phyloP scores from a whole-genome alignment of 2,329 filamentous ascomycete genomes.

The Emmonsia crescens region DNA sequence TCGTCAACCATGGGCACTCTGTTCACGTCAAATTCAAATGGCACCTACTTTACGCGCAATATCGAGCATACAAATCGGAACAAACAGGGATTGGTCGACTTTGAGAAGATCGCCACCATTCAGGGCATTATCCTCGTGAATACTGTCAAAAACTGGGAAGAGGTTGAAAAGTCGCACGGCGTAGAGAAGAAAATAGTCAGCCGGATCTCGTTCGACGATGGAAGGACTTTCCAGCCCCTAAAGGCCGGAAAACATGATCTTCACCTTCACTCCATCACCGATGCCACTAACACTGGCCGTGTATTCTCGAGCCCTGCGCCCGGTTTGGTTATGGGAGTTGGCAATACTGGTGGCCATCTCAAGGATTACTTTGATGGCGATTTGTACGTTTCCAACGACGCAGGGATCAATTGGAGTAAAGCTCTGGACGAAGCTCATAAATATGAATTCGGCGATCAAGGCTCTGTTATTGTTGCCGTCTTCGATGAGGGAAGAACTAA shows the following conservation, averaged over 20 bases:
- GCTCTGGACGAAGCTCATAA: slow-evolving; percentile 72
- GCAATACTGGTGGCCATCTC: slow-evolving; percentile 72
- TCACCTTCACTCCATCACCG: slow-evolving; percentile 86
- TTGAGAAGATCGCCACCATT: slow-evolving; percentile 84
- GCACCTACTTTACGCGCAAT: slow-evolving; percentile 89
- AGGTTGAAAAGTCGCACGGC: slow-evolving; percentile 48
- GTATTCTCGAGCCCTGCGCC: slow-evolving; percentile 92
- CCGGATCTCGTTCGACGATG: slow-evolving; percentile 90
- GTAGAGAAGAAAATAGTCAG: slow-evolving; percentile 54
- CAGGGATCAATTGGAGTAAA: slow-evolving; percentile 72
- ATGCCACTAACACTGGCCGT: slow-evolving; percentile 67
- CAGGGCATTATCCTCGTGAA: slow-evolving; percentile 91
- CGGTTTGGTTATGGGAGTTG: slow-evolving; percentile 85
- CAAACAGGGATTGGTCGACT: slow-evolving; percentile 66
- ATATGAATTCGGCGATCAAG: slow-evolving; percentile 92
- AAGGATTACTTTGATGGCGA: slow-evolving; percentile 61
- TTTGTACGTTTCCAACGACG: slow-evolving; percentile 83
- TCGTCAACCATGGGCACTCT: slow-evolving; percentile 63
- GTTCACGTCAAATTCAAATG: slow-evolving; percentile 94
- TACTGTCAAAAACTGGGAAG: slow-evolving; percentile 72
- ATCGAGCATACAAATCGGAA: slow-evolving; percentile 88
- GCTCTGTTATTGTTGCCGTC: slow-evolving; percentile 76
- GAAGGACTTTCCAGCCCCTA: slow-evolving; percentile 68
- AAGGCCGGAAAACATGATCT: slow-evolving; percentile 56
- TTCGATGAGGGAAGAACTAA: slow-evolving; percentile 54